Conservation (phyloP, 495 filamentous ascomycete genomes). For the Stereocaulon alpinum region DNA sequence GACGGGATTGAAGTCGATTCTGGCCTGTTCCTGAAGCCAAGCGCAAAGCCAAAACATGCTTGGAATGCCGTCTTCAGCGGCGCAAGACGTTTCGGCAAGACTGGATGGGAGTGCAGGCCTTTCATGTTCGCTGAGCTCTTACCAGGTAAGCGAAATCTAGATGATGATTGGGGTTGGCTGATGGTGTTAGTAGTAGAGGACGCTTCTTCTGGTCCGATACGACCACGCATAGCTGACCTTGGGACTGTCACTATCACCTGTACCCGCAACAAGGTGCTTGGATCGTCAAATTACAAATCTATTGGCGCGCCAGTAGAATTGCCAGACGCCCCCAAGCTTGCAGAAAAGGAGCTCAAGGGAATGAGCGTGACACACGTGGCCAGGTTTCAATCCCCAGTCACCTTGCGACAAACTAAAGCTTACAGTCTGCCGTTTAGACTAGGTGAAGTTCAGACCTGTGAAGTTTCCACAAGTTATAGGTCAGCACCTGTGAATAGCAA, state of each 20-base stretch:
- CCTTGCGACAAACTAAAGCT: neutral
- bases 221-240: neutral
- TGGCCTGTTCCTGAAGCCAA: neutral
- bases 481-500: neutral
- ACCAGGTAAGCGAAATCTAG: neutral
- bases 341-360: slow-evolving; percentile 7
- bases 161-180: neutral
- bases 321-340: neutral
- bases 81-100: neutral
- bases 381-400: neutral
- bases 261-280: neutral
- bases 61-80: neutral
- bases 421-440: neutral
- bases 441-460: neutral
- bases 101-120: neutral
- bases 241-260: neutral
- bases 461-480: accelerated
- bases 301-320: neutral
- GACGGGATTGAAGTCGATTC: neutral
- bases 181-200: neutral
- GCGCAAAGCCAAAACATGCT: neutral
- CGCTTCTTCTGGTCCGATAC: neutral
- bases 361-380: neutral
- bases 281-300: too few species aligned
- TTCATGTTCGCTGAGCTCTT: neutral